Percentiles rank a stretch among this genome's conserved stretches.
Evolutionary conservation across 768 basidiomycete genomes (phyloP).

Genomic region (Lactifluus volemus): DNA sequence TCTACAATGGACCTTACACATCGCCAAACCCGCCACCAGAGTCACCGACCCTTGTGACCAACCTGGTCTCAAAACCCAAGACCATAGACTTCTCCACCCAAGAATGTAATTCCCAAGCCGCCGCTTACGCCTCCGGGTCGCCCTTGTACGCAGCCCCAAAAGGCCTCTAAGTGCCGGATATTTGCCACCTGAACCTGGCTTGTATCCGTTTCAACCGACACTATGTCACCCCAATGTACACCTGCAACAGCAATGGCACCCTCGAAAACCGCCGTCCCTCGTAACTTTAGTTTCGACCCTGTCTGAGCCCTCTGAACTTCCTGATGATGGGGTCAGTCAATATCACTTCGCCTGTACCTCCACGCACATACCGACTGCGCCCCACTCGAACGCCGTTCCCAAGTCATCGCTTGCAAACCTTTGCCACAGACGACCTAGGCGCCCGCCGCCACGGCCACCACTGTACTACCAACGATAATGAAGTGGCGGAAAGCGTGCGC

Average conservation of each 20-base stretch:
- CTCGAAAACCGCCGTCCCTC: no score
- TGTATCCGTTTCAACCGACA: no score
- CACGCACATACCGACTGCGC: neutral
- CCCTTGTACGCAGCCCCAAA: slow-evolving; percentile 32
- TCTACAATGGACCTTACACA: neutral
- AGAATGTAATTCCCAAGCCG: neutral
- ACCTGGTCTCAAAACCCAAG: neutral
- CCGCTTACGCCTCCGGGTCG: slow-evolving; percentile 30
- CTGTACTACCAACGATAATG: no score
- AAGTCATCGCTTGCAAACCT: slow-evolving; percentile 13
- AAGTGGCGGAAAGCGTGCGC: neutral
- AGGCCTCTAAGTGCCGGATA: slow-evolving; percentile 30
- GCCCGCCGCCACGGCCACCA: no score
- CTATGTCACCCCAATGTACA: no score
- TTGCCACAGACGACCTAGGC: neutral
- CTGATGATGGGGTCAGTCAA: neutral
- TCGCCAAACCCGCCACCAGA: slow-evolving; percentile 10
- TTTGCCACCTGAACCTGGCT: slow-evolving; percentile 46
- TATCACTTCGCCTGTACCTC: neutral
- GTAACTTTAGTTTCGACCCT: no score
- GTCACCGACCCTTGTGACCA: slow-evolving; percentile 16
- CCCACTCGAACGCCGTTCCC: slow-evolving; percentile 15
- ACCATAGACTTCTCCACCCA: slow-evolving; percentile 9
- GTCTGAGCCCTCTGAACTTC: no score
- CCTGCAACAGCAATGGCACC: no score